phyloP scores from a whole-genome alignment of 306 rosid species.

The Glycyrrhiza uralensis region DNA sequence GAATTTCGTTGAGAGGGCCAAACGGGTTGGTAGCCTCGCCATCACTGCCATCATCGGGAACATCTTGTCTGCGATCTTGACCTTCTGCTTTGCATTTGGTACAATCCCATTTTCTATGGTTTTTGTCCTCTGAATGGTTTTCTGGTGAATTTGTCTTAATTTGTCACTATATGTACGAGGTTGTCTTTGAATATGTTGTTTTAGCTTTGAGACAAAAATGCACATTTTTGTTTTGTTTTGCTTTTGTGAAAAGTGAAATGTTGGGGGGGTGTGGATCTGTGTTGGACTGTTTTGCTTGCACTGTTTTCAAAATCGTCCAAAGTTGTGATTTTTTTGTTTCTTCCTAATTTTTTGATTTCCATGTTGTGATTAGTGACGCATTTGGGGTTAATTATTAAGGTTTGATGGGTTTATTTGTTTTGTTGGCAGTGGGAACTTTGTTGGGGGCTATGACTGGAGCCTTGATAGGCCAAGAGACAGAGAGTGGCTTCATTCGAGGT shows the following conservation, averaged over 20 bases:
- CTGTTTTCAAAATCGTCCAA: neutral
- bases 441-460: constrained; percentile 97
- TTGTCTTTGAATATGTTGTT: neutral
- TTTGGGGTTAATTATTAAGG: constrained; percentile 16
- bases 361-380: neutral
- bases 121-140: neutral
- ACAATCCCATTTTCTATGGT: neutral
- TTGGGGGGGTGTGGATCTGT: constrained; percentile 26
- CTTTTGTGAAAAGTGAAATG: neutral
- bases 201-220: neutral
- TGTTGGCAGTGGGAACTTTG: constrained; percentile 74
- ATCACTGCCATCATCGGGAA: constrained; percentile 65
- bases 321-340: neutral
- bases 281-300: constrained; percentile 19
- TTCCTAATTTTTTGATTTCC: neutral
- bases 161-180: neutral
- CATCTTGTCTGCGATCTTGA: constrained; percentile 78
- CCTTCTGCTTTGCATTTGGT: constrained; percentile 94
- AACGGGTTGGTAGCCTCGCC: constrained; percentile 43
- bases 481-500: constrained; percentile 91
- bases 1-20: constrained; percentile 51
- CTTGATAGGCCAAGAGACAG: constrained; percentile 92
- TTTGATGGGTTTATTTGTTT: neutral
- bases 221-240: neutral
- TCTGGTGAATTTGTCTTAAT: neutral